Percentiles rank a stretch among this genome's conserved stretches.
These are phyloP conservation scores for Kalanchoe fedtschenkoi DNA, from an alignment of 164 flowering plant species.

Conservation along the genomic window DNA sequence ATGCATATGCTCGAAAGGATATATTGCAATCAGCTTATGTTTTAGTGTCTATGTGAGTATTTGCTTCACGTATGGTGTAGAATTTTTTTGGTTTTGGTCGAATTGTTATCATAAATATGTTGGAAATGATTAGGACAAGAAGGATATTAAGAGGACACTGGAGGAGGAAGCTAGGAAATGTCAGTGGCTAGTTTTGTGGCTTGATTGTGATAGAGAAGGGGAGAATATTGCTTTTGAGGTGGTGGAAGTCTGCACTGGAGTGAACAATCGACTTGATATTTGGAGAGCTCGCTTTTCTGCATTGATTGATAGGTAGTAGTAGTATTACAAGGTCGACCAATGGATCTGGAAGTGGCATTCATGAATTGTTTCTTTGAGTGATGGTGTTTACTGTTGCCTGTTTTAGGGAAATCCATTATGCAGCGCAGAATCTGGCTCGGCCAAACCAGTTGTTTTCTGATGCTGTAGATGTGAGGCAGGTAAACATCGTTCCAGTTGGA, in stretches of 20 bases:
- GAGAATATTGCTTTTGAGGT: slow-evolving; percentile 97
- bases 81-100: background rate
- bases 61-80: background rate
- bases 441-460: slow-evolving; percentile 75
- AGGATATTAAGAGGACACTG: slow-evolving; percentile 70
- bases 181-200: slow-evolving; percentile 93
- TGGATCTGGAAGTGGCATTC: background rate
- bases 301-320: slow-evolving; percentile 60
- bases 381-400: background rate
- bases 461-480: slow-evolving; percentile 97
- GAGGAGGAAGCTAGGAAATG: slow-evolving; percentile 80
- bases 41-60: no score
- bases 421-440: slow-evolving; percentile 58
- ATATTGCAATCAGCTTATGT: no score
- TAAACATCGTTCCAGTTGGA: slow-evolving; percentile 27
- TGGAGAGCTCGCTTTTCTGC: slow-evolving; percentile 92
- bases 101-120: background rate
- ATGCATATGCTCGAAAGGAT: no score
- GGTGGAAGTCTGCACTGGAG: slow-evolving; percentile 61
- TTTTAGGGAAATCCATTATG: slow-evolving; percentile 66
- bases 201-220: slow-evolving; percentile 96
- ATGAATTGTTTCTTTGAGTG: background rate
- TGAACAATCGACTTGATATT: slow-evolving; percentile 37
- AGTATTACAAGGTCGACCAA: background rate
- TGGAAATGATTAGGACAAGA: slow-evolving; percentile 43